Conservation (phyloP, 2,329 filamentous ascomycete species). For the Fusarium albosuccineum region DNA sequence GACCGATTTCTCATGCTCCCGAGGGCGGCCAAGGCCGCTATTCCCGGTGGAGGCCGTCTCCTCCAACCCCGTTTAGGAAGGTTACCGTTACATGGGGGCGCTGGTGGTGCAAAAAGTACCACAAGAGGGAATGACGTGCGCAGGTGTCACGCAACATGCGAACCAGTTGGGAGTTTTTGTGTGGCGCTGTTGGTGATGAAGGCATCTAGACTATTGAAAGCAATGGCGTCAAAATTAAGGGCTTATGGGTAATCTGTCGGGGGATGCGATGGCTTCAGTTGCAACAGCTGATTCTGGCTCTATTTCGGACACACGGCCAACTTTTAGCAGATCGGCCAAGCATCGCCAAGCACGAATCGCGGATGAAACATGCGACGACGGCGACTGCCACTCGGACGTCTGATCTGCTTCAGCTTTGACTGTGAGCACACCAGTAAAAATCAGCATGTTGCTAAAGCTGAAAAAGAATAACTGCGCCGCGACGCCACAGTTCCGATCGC, state of each 20-base stretch:
- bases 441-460: not conserved
- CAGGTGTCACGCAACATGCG: not conserved
- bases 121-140: not conserved
- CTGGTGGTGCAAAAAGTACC: not conserved
- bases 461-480: not conserved
- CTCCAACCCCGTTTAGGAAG: constrained; percentile 31
- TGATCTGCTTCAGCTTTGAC: not conserved
- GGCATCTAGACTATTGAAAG: not conserved
- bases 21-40: not conserved
- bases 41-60: constrained; percentile 18
- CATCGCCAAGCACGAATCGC: constrained; percentile 4
- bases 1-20: not conserved
- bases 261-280: not conserved
- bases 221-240: not conserved
- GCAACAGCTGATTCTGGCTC: not conserved
- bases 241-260: not conserved
- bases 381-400: too few relatives aligned
- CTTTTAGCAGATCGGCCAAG: too few relatives aligned
- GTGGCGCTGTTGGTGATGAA: not conserved
- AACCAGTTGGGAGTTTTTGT: not conserved
- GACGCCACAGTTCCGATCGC: constrained; percentile 14
- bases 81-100: constrained; percentile 36
- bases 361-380: too few relatives aligned
- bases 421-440: not conserved
- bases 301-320: too few relatives aligned